Conservation (phyloP, 306 rosid genomes). For the Cicer yamashitae region DNA sequence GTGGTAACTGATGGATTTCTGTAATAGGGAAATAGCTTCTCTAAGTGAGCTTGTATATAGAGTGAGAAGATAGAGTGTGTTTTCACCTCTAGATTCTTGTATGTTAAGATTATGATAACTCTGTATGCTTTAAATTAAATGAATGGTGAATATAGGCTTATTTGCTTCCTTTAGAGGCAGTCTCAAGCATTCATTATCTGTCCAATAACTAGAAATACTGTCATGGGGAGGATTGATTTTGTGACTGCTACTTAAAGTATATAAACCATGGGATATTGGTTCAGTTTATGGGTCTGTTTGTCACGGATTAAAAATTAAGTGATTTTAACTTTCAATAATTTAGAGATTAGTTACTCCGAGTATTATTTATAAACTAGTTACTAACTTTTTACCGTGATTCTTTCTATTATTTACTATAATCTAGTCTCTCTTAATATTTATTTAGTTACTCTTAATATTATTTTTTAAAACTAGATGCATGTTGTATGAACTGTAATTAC, state of each 20-base stretch:
- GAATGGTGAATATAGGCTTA: neutral
- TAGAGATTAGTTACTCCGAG: too few relatives aligned
- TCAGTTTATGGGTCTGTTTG: too few relatives aligned
- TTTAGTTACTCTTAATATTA: too few relatives aligned
- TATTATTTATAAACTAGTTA: too few relatives aligned
- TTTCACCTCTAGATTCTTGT: neutral
- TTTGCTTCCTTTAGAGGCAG: neutral
- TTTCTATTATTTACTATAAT: too few relatives aligned
- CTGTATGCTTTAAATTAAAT: neutral
- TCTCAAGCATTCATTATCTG: neutral
- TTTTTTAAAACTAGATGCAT: too few relatives aligned
- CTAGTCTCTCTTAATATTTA: too few relatives aligned
- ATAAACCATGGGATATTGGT: too few relatives aligned
- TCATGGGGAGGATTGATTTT: neutral
- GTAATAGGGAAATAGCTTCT: neutral
- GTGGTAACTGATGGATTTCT: constrained; percentile 25
- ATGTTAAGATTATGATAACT: neutral
- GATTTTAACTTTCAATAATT: too few relatives aligned
- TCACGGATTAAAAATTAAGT: too few relatives aligned
- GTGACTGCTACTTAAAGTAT: neutral
- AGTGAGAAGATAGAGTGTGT: neutral
- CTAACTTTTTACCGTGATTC: too few relatives aligned
- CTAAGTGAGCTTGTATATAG: neutral
- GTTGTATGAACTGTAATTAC: too few relatives aligned
- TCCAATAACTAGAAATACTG: neutral